Conservation (phyloP, 1,284 basidiomycete species). For the Fistulinella cinereoalba region DNA sequence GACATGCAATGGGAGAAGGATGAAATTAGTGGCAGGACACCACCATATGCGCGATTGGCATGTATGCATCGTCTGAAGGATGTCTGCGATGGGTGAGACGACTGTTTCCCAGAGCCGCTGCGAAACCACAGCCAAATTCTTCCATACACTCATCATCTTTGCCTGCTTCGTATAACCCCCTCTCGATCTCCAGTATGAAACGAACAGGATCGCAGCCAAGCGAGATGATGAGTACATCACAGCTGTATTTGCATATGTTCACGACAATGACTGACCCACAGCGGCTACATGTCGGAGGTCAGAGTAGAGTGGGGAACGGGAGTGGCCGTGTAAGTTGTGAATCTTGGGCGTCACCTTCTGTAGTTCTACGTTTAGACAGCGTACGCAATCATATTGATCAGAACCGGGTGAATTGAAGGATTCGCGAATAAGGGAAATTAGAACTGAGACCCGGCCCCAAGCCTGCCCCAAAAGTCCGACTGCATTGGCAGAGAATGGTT, state of each 20-base stretch:
- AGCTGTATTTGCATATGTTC: not conserved
- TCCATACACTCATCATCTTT: no score
- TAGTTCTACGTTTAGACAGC: not conserved
- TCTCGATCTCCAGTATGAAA: constrained; percentile 10
- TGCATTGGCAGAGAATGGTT: not conserved
- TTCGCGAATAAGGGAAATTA: not conserved
- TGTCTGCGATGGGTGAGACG: constrained; percentile 21
- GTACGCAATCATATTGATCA: not conserved
- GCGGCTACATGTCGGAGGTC: not conserved
- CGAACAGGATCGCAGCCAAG: constrained; percentile 7
- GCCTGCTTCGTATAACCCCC: not conserved
- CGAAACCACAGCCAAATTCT: constrained; percentile 10
- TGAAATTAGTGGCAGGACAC: constrained; percentile 35
- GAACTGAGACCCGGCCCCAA: not conserved
- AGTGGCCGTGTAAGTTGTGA: constrained; percentile 10
- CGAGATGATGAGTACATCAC: constrained; percentile 18
- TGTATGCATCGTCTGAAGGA: constrained; percentile 10
- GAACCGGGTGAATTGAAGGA: not conserved
- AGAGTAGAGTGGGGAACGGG: constrained; percentile 2
- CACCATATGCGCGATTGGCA: constrained; percentile 36
- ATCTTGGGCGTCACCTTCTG: not conserved
- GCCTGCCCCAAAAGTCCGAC: not conserved
- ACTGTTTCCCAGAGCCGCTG: constrained; percentile 27
- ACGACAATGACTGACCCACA: not conserved
- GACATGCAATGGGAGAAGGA: constrained; percentile 26